Evolutionary conservation across 2,329 filamentous ascomycete genomes (phyloP).

Genomic region (Ascochyta viciae-villosae): DNA sequence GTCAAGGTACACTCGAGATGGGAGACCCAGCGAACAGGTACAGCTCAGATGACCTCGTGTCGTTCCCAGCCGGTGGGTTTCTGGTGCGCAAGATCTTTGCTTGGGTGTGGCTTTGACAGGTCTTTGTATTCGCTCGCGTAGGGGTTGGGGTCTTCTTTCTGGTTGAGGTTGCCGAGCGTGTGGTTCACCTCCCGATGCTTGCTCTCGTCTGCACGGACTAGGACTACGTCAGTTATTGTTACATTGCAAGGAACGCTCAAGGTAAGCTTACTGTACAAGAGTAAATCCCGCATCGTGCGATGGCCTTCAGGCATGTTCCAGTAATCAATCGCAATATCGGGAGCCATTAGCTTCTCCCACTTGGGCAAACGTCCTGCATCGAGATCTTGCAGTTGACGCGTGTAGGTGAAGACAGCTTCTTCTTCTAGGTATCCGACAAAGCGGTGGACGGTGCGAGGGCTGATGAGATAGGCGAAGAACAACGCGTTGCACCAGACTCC

Average conservation of each 20-base stretch:
- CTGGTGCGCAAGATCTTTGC: constrained; percentile 69
- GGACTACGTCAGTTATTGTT: constrained; percentile 1
- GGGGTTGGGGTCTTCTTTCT: constrained; percentile 87
- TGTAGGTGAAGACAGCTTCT: constrained; percentile 96
- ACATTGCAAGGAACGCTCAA: background rate
- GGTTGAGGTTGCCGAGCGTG: constrained; percentile 86
- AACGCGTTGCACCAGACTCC: constrained; percentile 96
- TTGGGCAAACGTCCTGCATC: constrained; percentile 82
- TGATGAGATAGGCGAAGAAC: constrained; percentile 87
- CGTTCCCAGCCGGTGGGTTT: constrained; percentile 82
- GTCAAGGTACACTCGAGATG: background rate
- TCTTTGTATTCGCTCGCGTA: constrained; percentile 86
- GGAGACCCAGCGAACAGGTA: background rate
- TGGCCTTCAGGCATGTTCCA: constrained; percentile 91
- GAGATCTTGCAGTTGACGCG: constrained; percentile 84
- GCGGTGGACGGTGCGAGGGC: constrained; percentile 86
- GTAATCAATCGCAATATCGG: constrained; percentile 88
- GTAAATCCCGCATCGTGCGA: constrained; percentile 82
- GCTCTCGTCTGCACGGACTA: constrained; percentile 49
- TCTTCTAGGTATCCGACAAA: constrained; percentile 98
- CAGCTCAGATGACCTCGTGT: constrained; percentile 61
- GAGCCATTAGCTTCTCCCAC: constrained; percentile 80
- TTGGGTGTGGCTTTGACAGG: constrained; percentile 69
- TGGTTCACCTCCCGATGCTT: constrained; percentile 92
- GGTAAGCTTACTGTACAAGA: constrained; percentile 76